phyloP scores from a whole-genome alignment of 148 eudicot species.

The Heliosperma pusillum region DNA sequence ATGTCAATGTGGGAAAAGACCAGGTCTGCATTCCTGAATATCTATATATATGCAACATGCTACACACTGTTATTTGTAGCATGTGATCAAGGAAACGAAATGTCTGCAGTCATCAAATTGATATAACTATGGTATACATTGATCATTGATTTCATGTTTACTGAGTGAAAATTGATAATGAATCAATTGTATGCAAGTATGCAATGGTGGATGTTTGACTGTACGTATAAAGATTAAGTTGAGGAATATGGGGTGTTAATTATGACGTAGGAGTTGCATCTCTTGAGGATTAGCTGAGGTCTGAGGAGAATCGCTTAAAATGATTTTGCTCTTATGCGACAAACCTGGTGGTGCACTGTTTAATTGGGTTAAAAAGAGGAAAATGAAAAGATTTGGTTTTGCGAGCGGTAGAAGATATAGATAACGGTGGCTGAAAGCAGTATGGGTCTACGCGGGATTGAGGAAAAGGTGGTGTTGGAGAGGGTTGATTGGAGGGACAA shows the following conservation, averaged over 20 bases:
- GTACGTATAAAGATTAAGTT: not conserved
- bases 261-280: not conserved
- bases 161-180: not conserved
- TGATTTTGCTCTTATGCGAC: not conserved
- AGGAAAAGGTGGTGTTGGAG: not conserved
- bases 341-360: not conserved
- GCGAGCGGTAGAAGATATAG: not conserved
- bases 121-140: no score
- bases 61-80: no score
- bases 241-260: not conserved
- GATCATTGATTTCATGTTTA: no score
- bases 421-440: not conserved
- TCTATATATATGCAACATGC: not conserved
- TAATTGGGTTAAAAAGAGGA: not conserved
- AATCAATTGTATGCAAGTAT: not conserved
- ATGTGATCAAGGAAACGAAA: no score
- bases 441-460: not conserved
- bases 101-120: no score
- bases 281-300: not conserved
- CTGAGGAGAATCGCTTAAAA: no score
- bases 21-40: constrained; percentile 46
- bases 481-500: not conserved
- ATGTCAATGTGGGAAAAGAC: constrained; percentile 55
- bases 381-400: not conserved
- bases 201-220: not conserved